Evolutionary conservation across 148 eudicot genomes (phyloP).

Genomic region (Camellia japonica): DNA sequence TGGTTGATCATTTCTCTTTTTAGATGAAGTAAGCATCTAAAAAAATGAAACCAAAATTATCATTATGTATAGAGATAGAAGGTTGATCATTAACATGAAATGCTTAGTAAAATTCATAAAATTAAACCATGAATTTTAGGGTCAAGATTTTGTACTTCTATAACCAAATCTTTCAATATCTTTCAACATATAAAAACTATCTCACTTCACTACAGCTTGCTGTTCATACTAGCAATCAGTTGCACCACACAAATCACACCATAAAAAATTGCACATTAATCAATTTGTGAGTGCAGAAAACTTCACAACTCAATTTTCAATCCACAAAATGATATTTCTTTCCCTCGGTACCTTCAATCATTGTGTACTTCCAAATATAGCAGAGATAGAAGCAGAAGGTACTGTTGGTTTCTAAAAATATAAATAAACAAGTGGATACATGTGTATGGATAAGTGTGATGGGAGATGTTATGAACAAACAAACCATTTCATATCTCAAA

Average conservation of each 20-base stretch:
- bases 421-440: neutral
- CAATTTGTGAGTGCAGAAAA: neutral
- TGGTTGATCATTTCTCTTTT: too few relatives aligned
- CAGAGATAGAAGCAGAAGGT: neutral
- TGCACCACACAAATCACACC: neutral
- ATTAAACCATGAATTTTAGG: too few relatives aligned
- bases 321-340: neutral
- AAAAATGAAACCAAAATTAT: neutral
- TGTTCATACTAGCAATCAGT: slow-evolving; percentile 1
- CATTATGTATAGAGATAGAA: too few relatives aligned
- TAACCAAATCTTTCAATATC: too few relatives aligned
- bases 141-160: too few relatives aligned
- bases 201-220: neutral
- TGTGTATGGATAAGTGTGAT: neutral
- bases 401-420: neutral
- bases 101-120: too few relatives aligned
- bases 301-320: neutral
- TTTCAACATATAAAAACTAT: neutral
- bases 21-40: too few relatives aligned
- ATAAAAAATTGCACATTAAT: neutral
- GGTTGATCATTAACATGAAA: neutral
- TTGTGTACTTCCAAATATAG: neutral
- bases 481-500: neutral
- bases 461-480: neutral
- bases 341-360: neutral